Evolutionary conservation across 169 alveolate genomes (phyloP).

Genomic region (Perkinsus chesapeaki): DNA sequence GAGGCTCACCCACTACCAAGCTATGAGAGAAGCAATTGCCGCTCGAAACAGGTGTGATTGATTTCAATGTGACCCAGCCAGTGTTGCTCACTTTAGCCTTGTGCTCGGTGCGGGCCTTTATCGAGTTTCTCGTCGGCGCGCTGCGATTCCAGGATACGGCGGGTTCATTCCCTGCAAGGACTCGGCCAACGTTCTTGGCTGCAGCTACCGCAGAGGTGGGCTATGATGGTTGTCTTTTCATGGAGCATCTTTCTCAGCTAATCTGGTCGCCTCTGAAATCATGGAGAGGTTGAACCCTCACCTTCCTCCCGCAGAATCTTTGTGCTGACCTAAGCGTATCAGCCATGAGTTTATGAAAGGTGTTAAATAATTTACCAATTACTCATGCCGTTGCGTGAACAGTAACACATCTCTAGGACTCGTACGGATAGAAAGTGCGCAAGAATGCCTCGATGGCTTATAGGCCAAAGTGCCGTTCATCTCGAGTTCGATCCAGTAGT

Average conservation of each 20-base stretch:
- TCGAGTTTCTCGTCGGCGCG: neutral
- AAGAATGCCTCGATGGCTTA: no score
- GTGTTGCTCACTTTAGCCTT: neutral
- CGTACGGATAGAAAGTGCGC: no score
- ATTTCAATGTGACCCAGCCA: neutral
- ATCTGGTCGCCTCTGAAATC: neutral
- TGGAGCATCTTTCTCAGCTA: neutral
- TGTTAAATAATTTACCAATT: neutral
- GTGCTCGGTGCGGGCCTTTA: neutral
- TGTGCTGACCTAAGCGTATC: neutral
- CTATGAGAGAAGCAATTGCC: neutral
- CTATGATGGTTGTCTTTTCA: neutral
- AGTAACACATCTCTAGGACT: neutral
- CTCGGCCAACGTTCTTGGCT: neutral
- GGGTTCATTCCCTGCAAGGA: neutral
- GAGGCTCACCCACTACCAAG: neutral
- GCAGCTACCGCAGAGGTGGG: neutral
- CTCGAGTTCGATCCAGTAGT: no score
- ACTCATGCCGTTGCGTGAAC: neutral
- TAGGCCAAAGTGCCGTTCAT: no score
- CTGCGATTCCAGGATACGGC: neutral
- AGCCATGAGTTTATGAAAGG: neutral
- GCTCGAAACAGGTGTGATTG: neutral
- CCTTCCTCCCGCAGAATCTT: neutral
- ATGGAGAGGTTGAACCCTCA: neutral